Evolutionary conservation across 2,329 filamentous ascomycete species (phyloP), one percentile per base, ranked within the genome.

Genomic region (Hypoxylon sp.): DNA sequence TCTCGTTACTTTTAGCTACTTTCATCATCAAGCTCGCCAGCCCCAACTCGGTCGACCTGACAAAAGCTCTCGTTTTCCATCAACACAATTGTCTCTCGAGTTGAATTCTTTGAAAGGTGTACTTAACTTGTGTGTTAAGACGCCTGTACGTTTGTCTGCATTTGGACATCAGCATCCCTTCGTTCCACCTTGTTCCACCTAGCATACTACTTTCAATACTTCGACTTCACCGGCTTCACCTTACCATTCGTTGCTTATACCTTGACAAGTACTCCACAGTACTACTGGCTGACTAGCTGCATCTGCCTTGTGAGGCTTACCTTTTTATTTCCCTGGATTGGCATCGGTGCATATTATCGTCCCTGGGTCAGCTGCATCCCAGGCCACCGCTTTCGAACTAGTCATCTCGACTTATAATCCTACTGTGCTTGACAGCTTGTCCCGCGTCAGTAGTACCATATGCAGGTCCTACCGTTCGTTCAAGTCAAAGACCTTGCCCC

Each of bases 401-500:
- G 44, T 48, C 24, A 24, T 48, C 17, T 61, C 26, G 31, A 54
- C 42, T 22, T 37, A 33, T 22, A 59, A 66, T 26, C 24, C 55
- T 47, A 44, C 57, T 47, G 35, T 61, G 29, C 56, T 42, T 51
- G 39, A 22, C 51, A 69, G 52, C 60, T 59, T 59, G 48, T 58
- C 55, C 55, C 63, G 59, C 59, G 54, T 19, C 26, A 67, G 31
- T 52, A 64, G 65, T 59, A 62, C 70, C 70, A 64, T 66, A 78
- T 78, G 76, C 74, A 74, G 73, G 63, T 82, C 78, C 76, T 85
- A 70, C 86, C 87, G 53, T 83, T 84, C 70, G 76, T 89, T 72
- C 84, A 88, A 77, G 94, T 97, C 76, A 90, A 90, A 67, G 90
- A 94, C 79, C 88, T 97, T 59, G 88, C 93, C 60, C 89, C 90